These are phyloP conservation scores for Takashimella koratensis DNA, from an alignment of 1,284 basidiomycete genomes.

Conservation along the genomic window DNA sequence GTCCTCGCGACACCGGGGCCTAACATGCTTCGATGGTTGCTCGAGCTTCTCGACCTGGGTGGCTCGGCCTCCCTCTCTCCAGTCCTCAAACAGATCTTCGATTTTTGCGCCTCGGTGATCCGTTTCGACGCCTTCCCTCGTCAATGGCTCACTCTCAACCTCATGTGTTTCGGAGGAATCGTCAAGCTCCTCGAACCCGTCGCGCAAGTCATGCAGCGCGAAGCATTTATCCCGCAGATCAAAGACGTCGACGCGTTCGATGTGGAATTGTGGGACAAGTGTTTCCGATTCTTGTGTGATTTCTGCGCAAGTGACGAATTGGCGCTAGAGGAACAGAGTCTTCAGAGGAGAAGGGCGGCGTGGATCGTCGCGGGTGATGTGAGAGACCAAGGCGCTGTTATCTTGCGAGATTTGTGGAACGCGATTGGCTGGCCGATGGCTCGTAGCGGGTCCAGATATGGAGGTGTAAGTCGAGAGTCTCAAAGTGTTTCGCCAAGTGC, in stretches of 20 bases:
- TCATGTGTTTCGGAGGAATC: constrained; percentile 81
- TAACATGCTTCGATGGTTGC: constrained; percentile 73
- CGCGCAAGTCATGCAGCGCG: constrained; percentile 64
- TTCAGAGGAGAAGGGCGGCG: constrained; percentile 83
- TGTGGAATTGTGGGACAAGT: constrained; percentile 72
- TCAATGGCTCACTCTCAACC: constrained; percentile 89
- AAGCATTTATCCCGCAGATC: constrained; percentile 73
- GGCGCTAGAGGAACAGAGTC: constrained; percentile 71
- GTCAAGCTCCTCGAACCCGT: constrained; percentile 85
- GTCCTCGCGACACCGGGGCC: constrained; percentile 73
- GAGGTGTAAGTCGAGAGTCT: constrained; percentile 40
- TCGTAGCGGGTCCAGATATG: constrained; percentile 18
- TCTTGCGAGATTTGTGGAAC: constrained; percentile 81
- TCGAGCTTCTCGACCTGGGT: constrained; percentile 77
- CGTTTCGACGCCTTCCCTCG: constrained; percentile 84
- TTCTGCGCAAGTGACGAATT: constrained; percentile 85
- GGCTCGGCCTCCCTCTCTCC: constrained; percentile 70
- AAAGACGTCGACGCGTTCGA: constrained; percentile 67
- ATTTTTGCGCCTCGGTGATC: constrained; percentile 75
- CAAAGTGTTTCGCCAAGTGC: background rate
- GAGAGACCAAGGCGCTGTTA: constrained; percentile 83
- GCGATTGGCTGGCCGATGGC: constrained; percentile 63
- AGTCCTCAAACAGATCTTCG: constrained; percentile 74
- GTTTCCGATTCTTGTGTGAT: constrained; percentile 76
- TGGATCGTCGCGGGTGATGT: constrained; percentile 95